These are phyloP conservation scores for Globisporangium okanoganense DNA, from an alignment of 352 stramenopile species.

Conservation along the genomic window DNA sequence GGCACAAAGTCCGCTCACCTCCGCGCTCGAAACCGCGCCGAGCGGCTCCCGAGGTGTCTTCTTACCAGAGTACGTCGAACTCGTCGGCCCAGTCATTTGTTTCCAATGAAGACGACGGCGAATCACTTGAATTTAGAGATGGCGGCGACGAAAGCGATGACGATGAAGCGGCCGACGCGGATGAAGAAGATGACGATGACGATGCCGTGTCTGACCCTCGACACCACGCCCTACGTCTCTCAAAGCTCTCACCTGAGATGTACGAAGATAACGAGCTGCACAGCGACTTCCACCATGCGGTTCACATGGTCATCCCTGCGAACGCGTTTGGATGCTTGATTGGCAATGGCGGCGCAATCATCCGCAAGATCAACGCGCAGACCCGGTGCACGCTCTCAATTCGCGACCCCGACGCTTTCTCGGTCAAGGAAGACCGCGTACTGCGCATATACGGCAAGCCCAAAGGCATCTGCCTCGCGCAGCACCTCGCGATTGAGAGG, in stretches of 20 bases:
- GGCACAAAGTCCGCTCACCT: neutral
- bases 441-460: slow-evolving; percentile 56
- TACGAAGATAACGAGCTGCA: slow-evolving; percentile 59
- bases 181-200: neutral
- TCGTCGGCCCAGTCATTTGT: slow-evolving; percentile 1
- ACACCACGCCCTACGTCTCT: slow-evolving; percentile 1
- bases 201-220: neutral
- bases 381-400: slow-evolving; percentile 54
- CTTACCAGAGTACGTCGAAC: slow-evolving; percentile 13
- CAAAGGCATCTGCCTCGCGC: slow-evolving; percentile 54
- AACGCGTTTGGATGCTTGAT: slow-evolving; percentile 49
- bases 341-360: slow-evolving; percentile 40
- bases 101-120: neutral
- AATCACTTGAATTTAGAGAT: neutral
- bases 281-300: slow-evolving; percentile 47
- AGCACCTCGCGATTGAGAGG: slow-evolving; percentile 52
- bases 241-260: slow-evolving; percentile 28
- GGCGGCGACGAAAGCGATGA: neutral
- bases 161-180: neutral
- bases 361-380: slow-evolving; percentile 44
- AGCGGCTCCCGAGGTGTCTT: slow-evolving; percentile 1
- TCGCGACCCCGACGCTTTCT: slow-evolving; percentile 26
- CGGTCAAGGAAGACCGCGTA: slow-evolving; percentile 48
- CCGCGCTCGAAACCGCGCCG: neutral
- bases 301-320: slow-evolving; percentile 62